These are phyloP conservation scores for Ajuga reptans DNA, from an alignment of 305 asterid genomes.

Conservation along the genomic window DNA sequence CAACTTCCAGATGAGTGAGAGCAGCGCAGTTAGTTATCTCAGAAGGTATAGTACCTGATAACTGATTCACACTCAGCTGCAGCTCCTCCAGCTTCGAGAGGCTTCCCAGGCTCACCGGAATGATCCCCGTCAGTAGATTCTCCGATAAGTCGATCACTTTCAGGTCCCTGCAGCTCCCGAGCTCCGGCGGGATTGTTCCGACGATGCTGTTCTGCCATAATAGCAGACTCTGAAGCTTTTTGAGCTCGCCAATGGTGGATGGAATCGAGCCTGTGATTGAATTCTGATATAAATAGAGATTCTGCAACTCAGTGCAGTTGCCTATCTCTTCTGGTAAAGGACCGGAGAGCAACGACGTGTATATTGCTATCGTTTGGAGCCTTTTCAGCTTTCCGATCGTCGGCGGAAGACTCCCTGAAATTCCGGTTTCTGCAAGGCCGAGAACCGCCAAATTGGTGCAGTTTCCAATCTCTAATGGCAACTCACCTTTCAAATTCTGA, in stretches of 20 bases:
- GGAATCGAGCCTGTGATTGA: slow-evolving; percentile 76
- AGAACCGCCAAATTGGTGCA: slow-evolving; percentile 52
- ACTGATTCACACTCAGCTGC: slow-evolving; percentile 71
- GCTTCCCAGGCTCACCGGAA: slow-evolving; percentile 60
- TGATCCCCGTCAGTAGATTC: slow-evolving; percentile 60
- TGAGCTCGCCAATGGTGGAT: slow-evolving; percentile 45
- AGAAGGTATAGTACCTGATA: slow-evolving; percentile 69
- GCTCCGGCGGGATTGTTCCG: slow-evolving; percentile 63
- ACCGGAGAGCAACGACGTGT: slow-evolving; percentile 65
- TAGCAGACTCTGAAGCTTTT: slow-evolving; percentile 49
- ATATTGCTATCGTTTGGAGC: slow-evolving; percentile 74
- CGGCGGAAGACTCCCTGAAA: slow-evolving; percentile 67
- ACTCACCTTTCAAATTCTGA: slow-evolving; percentile 57
- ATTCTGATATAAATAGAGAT: slow-evolving; percentile 67
- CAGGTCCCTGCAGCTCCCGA: slow-evolving; percentile 58
- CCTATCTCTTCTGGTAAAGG: slow-evolving; percentile 86
- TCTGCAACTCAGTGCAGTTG: slow-evolving; percentile 65
- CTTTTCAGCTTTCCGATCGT: slow-evolving; percentile 63
- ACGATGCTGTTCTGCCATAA: slow-evolving; percentile 81
- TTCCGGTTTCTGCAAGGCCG: slow-evolving; percentile 82
- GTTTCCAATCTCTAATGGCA: slow-evolving; percentile 78
- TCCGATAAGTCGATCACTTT: slow-evolving; percentile 66
- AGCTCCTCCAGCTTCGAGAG: slow-evolving; percentile 58
- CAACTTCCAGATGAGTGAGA: slow-evolving; percentile 75
- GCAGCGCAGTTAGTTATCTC: slow-evolving; percentile 59